Evolutionary conservation across 2,329 filamentous ascomycete genomes (phyloP).

Genomic region (Pseudonectria buxi): DNA sequence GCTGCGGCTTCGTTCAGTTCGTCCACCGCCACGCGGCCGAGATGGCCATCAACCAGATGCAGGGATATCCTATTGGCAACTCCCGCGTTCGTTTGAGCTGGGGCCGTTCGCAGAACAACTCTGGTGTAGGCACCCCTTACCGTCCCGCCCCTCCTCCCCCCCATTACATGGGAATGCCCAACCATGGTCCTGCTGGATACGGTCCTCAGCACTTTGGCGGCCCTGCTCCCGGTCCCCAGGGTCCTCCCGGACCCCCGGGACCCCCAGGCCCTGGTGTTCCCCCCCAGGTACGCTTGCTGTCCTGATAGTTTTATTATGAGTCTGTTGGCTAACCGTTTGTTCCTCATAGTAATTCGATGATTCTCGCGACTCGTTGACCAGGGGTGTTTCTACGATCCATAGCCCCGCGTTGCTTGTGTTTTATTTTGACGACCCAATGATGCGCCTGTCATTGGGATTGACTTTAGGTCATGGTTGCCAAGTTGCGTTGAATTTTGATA

Average conservation of each 20-base stretch:
- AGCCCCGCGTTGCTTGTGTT: conserved; percentile 16
- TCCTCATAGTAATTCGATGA: conserved; percentile 21
- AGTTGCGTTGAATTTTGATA: conserved; percentile 26
- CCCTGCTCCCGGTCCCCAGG: conserved; percentile 36
- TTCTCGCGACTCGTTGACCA: conserved; percentile 22
- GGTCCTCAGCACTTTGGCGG: conserved; percentile 43
- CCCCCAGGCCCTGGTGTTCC: conserved; percentile 32
- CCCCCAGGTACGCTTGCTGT: conserved; percentile 29
- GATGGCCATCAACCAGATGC: conserved; percentile 99
- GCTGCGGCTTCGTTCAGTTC: conserved; percentile 97
- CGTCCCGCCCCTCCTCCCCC: conserved; percentile 72
- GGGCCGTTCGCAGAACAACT: conserved; percentile 99
- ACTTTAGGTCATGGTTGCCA: conserved; percentile 22
- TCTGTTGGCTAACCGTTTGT: conserved; percentile 7
- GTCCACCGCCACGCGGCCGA: conserved; percentile 97
- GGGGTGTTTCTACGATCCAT: conserved; percentile 17
- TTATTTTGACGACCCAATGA: conserved; percentile 18
- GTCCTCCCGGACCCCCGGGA: conserved; percentile 32
- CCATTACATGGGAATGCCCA: conserved; percentile 46
- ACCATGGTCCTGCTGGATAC: conserved; percentile 38
- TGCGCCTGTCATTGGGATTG: conserved; percentile 16
- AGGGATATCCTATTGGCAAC: conserved; percentile 98
- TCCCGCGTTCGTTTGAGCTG: conserved; percentile 95
- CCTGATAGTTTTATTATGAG: neutral
- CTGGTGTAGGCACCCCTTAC: conserved; percentile 94